Percentiles rank a stretch among this genome's conserved stretches.
phyloP scores from a whole-genome alignment of 768 basidiomycete genomes.

The Suillus luteus region DNA sequence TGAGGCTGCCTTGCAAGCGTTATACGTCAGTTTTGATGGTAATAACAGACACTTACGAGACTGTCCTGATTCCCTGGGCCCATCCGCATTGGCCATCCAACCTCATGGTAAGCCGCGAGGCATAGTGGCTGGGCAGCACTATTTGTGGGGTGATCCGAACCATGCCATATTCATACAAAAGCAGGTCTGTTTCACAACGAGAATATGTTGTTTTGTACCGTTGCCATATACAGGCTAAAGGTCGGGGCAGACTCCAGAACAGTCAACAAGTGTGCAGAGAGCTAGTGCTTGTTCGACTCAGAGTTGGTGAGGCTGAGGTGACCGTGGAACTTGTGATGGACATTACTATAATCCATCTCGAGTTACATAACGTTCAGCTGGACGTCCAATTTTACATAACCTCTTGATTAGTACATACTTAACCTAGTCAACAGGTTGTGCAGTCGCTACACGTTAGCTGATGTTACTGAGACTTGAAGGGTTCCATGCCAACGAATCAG shows the following conservation, averaged over 20 bases:
- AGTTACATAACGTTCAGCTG: no score
- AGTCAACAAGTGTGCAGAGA: neutral
- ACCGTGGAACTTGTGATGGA: no score
- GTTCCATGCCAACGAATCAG: neutral
- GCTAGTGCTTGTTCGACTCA: neutral
- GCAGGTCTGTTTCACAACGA: neutral
- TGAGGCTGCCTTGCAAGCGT: neutral
- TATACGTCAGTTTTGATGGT: constrained; percentile 3
- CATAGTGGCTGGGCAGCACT: constrained; percentile 1
- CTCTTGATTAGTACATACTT: no score
- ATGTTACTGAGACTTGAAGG: neutral
- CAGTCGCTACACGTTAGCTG: neutral
- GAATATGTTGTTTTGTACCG: neutral
- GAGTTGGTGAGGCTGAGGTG: no score
- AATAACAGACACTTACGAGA: neutral
- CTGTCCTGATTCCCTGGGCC: neutral
- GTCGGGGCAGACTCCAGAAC: neutral
- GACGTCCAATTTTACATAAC: no score
- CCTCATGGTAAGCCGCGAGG: constrained; percentile 6
- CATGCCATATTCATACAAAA: neutral
- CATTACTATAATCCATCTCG: no score
- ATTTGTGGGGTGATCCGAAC: neutral
- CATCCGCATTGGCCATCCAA: neutral
- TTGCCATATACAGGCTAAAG: neutral
- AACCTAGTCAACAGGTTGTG: neutral